Percentiles rank a stretch among this genome's conserved stretches.
Evolutionary conservation across 176 grass and related monocot genomes (phyloP).

Genomic region (Canna indica): DNA sequence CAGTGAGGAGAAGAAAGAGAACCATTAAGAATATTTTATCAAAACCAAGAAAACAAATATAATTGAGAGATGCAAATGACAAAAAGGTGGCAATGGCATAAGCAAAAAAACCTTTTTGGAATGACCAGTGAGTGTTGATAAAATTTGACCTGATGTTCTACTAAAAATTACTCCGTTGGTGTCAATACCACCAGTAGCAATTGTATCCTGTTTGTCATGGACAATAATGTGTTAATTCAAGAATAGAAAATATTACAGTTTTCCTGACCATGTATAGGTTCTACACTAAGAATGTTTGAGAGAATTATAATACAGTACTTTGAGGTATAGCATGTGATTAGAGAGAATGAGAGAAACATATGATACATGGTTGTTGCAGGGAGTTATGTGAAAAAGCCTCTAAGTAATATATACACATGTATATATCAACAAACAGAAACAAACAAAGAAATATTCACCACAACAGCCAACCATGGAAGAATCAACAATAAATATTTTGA

Average conservation of each 20-base stretch:
- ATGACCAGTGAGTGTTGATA: conserved; percentile 81
- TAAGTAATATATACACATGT: no score
- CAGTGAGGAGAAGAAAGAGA: not conserved
- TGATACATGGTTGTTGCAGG: no score
- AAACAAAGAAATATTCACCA: no score
- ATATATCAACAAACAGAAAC: no score
- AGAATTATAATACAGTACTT: no score
- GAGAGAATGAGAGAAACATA: no score
- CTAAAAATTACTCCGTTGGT: conserved; percentile 93
- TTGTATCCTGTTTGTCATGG: conserved; percentile 53
- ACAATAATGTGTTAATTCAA: not conserved
- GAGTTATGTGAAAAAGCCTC: no score
- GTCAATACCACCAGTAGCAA: conserved; percentile 89
- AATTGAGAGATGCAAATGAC: not conserved
- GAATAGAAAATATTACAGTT: not conserved
- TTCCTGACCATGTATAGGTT: not conserved
- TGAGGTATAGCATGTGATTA: no score
- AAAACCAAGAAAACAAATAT: not conserved
- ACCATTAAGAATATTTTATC: conserved; percentile 9
- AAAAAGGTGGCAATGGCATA: not conserved
- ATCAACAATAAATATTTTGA: not conserved
- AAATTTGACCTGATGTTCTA: conserved; percentile 80
- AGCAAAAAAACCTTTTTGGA: conserved; percentile 77
- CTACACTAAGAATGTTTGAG: no score
- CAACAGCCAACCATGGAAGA: no score